Percentiles rank a stretch among this genome's conserved stretches.
Conservation (phyloP, 345 rosid species). For the Gynandropsis gynandra region DNA sequence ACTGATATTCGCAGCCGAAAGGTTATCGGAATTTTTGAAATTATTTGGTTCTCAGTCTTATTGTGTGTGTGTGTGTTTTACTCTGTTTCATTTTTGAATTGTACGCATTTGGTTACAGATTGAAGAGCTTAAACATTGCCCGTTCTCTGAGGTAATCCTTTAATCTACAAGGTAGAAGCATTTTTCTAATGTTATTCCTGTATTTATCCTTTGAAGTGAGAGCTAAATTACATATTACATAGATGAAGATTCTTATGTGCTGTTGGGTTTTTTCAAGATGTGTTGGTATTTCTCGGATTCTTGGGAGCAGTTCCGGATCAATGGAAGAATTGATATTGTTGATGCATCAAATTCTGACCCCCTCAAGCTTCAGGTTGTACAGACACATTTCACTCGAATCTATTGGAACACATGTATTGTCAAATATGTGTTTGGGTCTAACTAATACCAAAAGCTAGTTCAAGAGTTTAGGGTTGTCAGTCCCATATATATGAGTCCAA, state of each 20-base stretch:
- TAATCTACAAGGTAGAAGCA: not conserved
- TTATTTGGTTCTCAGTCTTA: too few relatives aligned
- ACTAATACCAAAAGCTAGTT: too few relatives aligned
- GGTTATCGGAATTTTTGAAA: not conserved
- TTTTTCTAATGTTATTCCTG: not conserved
- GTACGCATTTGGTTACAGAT: conserved; percentile 37
- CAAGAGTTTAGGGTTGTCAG: too few relatives aligned
- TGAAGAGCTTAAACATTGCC: conserved; percentile 73
- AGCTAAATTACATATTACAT: not conserved
- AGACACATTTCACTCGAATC: not conserved
- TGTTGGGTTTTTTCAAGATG: conserved; percentile 28
- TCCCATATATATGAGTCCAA: too few relatives aligned
- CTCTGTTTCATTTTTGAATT: not conserved
- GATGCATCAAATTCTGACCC: conserved; percentile 56
- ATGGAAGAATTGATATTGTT: conserved; percentile 62
- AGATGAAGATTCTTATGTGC: not conserved
- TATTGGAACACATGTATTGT: too few relatives aligned
- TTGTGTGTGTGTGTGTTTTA: too few relatives aligned
- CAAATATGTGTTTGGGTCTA: too few relatives aligned
- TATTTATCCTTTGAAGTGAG: not conserved
- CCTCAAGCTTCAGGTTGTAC: conserved; percentile 54
- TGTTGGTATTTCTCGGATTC: conserved; percentile 88
- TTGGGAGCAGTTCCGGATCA: conserved; percentile 91
- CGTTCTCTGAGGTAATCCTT: conserved; percentile 64
- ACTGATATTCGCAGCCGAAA: conserved; percentile 49